Evolutionary conservation across 495 filamentous ascomycete genomes (phyloP).

Genomic region (Xanthoparmelia taractica): DNA sequence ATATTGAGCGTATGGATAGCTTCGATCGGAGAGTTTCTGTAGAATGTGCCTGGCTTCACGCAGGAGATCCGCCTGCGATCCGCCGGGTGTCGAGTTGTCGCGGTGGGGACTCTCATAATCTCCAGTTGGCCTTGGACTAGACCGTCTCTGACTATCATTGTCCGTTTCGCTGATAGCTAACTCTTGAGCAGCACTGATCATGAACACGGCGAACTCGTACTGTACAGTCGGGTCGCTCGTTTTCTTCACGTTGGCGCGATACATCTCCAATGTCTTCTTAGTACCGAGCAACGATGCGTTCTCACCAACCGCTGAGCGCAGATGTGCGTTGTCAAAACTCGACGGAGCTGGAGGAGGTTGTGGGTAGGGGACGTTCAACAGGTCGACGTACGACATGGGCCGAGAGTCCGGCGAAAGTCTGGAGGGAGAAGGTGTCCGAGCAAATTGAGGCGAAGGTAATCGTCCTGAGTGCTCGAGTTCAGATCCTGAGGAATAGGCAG

Average conservation of each 20-base stretch:
- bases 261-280: slow-evolving; percentile 93
- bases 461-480: slow-evolving; percentile 55
- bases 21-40: slow-evolving; percentile 72
- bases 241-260: slow-evolving; percentile 92
- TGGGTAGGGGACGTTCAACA: slow-evolving; percentile 82
- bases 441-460: slow-evolving; percentile 48
- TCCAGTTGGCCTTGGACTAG: slow-evolving; percentile 32
- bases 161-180: slow-evolving; percentile 36
- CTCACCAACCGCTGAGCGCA: slow-evolving; percentile 70
- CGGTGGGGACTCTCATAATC: slow-evolving; percentile 34
- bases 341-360: slow-evolving; percentile 69
- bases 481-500: slow-evolving; percentile 62
- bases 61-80: slow-evolving; percentile 58
- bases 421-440: slow-evolving; percentile 49
- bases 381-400: slow-evolving; percentile 74
- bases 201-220: slow-evolving; percentile 92
- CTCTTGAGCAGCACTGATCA: slow-evolving; percentile 79
- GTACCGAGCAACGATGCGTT: slow-evolving; percentile 85
- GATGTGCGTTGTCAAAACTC: slow-evolving; percentile 68
- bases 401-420: slow-evolving; percentile 66
- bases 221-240: slow-evolving; percentile 79
- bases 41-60: slow-evolving; percentile 86
- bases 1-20: slow-evolving; percentile 95
- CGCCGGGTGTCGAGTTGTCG: slow-evolving; percentile 29
- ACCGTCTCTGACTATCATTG: slow-evolving; percentile 29